Evolutionary conservation across 345 rosid genomes (phyloP).

Genomic region (Citrus sinensis): DNA sequence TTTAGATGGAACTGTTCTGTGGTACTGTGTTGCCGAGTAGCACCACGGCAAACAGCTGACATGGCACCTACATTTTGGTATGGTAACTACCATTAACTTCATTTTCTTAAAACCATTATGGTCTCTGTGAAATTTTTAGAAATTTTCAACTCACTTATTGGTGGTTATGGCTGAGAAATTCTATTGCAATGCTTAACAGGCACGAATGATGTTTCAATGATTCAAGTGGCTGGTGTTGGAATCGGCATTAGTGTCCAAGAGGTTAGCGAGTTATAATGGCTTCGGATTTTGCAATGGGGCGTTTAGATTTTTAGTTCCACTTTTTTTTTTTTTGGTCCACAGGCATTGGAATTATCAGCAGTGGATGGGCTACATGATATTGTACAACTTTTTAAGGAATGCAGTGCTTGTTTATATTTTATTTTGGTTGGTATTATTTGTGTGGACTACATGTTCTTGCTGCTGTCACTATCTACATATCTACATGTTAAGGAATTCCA

Average conservation of each 20-base stretch:
- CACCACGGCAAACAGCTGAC: slow-evolving; percentile 98
- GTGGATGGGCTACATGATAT: slow-evolving; percentile 83
- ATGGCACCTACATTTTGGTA: slow-evolving; percentile 96
- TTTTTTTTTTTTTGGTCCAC: slow-evolving; percentile 86
- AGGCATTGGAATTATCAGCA: slow-evolving; percentile 99
- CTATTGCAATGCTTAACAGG: slow-evolving; percentile 42
- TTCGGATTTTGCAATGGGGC: slow-evolving; percentile 96
- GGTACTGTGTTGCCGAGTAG: slow-evolving; percentile 93
- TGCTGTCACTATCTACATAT: neutral
- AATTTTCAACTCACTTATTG: slow-evolving; percentile 1
- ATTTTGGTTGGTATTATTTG: slow-evolving; percentile 71
- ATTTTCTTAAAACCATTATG: neutral
- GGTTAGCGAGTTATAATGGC: slow-evolving; percentile 99
- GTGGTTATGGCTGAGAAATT: slow-evolving; percentile 21
- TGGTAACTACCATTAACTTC: slow-evolving; percentile 44
- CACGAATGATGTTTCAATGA: slow-evolving; percentile 98
- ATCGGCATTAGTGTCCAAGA: slow-evolving; percentile 96
- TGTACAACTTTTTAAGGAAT: slow-evolving; percentile 95
- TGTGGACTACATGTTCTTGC: neutral
- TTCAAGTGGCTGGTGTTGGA: slow-evolving; percentile 98
- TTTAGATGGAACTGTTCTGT: slow-evolving; percentile 78
- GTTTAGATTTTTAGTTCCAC: slow-evolving; percentile 89
- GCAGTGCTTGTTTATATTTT: slow-evolving; percentile 82
- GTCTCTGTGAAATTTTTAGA: neutral
- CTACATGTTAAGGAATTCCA: neutral